phyloP scores from a whole-genome alignment of 306 rosid genomes.

The Luffa aegyptiaca region DNA sequence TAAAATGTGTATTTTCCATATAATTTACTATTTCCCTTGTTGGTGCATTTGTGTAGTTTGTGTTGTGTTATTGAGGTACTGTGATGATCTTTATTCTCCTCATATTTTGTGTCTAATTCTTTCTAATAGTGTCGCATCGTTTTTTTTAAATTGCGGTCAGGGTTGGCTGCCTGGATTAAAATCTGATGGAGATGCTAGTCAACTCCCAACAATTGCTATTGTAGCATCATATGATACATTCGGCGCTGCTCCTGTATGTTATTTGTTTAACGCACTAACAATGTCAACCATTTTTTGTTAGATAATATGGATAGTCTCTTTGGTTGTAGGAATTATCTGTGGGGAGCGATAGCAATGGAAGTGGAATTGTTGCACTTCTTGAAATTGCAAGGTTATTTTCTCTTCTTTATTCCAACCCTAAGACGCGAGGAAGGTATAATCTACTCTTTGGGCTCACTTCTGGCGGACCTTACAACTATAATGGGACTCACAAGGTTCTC shows the following conservation, averaged over 20 bases:
- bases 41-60: neutral
- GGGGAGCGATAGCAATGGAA: slow-evolving; percentile 98
- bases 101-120: neutral
- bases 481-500: slow-evolving; percentile 87
- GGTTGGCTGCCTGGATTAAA: slow-evolving; percentile 98
- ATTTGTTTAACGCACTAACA: slow-evolving; percentile 7
- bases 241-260: slow-evolving; percentile 96
- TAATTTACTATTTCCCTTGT: neutral
- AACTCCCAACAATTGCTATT: slow-evolving; percentile 91
- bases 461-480: slow-evolving; percentile 96
- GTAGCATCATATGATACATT: slow-evolving; percentile 98
- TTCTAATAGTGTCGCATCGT: neutral
- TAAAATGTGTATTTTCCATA: neutral
- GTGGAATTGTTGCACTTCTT: slow-evolving; percentile 91
- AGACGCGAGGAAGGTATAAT: slow-evolving; percentile 94
- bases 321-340: slow-evolving; percentile 73
- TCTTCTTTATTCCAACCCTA: slow-evolving; percentile 82
- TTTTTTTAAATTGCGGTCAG: slow-evolving; percentile 34
- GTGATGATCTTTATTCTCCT: neutral
- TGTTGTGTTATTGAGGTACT: neutral
- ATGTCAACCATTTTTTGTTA: slow-evolving; percentile 13
- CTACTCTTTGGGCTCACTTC: slow-evolving; percentile 91
- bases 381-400: slow-evolving; percentile 97
- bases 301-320: slow-evolving; percentile 20
- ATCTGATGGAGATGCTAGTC: slow-evolving; percentile 76